Percentiles rank a stretch among this genome's conserved stretches.
These are phyloP conservation scores for Kodamaea jinghongensis DNA, from an alignment of 805 yeast genomes.

Conservation along the genomic window DNA sequence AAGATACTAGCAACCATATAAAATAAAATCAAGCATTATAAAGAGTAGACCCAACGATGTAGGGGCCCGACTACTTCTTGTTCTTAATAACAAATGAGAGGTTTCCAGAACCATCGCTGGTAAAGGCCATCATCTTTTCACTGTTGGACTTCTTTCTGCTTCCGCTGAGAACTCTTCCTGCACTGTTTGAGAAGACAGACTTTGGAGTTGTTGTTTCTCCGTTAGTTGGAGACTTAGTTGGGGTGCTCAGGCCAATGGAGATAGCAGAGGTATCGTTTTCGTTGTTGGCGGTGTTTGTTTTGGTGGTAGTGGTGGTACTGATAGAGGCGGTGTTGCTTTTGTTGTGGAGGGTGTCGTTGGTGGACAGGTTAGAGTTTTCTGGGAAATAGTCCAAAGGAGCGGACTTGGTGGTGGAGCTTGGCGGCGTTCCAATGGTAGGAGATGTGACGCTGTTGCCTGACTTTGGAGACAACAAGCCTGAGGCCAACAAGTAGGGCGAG, in stretches of 20 bases:
- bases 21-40: no score
- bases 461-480: constrained; percentile 58
- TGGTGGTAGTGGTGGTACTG: no score
- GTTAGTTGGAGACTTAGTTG: neutral
- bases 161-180: constrained; percentile 24
- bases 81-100: constrained; percentile 35
- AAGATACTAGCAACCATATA: no score
- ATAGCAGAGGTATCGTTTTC: constrained; percentile 1
- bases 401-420: constrained; percentile 12
- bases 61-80: constrained; percentile 21
- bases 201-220: constrained; percentile 18
- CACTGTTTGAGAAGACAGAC: constrained; percentile 21
- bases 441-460: constrained; percentile 19
- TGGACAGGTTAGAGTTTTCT: constrained; percentile 10
- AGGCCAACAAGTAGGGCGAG: constrained; percentile 66
- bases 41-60: no score
- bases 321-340: neutral
- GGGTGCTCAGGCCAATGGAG: neutral
- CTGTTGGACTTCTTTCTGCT: constrained; percentile 16
- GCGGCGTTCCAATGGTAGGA: constrained; percentile 14
- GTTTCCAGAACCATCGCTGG: constrained; percentile 39
- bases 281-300: neutral
- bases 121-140: constrained; percentile 41
- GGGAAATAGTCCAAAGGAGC: constrained; percentile 15
- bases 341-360: neutral